Conservation (phyloP, 176 grass and related monocot genomes). For the Echinochloa phyllopogon region DNA sequence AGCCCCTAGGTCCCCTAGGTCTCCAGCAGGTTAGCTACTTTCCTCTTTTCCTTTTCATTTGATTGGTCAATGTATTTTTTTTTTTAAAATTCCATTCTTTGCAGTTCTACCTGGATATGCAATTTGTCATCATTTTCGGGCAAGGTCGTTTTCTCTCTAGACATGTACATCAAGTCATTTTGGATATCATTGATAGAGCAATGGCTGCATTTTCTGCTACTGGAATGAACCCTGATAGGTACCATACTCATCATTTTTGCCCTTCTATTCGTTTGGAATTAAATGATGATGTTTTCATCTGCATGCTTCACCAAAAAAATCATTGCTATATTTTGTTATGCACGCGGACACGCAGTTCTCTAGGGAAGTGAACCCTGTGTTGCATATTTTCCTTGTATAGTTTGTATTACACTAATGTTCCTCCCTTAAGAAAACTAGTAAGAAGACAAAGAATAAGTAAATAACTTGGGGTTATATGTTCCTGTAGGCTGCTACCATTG, state of each 20-base stretch:
- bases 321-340: neutral
- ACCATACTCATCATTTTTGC: conserved; percentile 25
- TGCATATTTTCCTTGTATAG: conserved; percentile 4
- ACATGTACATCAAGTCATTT: conserved; percentile 92
- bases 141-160: conserved; percentile 92
- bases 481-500: neutral
- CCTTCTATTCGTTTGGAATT: conserved; percentile 31
- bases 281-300: neutral
- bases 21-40: conserved; percentile 69
- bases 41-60: conserved; percentile 12
- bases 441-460: conserved; percentile 7
- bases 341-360: neutral
- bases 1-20: conserved; percentile 66
- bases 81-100: conserved; percentile 27
- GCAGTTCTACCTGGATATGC: conserved; percentile 99
- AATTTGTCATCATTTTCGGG: conserved; percentile 88
- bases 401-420: conserved; percentile 13
- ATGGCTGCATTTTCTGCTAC: conserved; percentile 88
- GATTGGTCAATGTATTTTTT: conserved; percentile 23
- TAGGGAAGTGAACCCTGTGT: neutral
- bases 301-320: neutral
- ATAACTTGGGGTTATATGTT: neutral
- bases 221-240: conserved; percentile 93
- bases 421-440: conserved; percentile 1
- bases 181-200: conserved; percentile 89